phyloP scores from a whole-genome alignment of 2,329 filamentous ascomycete species.

The Fonsecaea nubica region DNA sequence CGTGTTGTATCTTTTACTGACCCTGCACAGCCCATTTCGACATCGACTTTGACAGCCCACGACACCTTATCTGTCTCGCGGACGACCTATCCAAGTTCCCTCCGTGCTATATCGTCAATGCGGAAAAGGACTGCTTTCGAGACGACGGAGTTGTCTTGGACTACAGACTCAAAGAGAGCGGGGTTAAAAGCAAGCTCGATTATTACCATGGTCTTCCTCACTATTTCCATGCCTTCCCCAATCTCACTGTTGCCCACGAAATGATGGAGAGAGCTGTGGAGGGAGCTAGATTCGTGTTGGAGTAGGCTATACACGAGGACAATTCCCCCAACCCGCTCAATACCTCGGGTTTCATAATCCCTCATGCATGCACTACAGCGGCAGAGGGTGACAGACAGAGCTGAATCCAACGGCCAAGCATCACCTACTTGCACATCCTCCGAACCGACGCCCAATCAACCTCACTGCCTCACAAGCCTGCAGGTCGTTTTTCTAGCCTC shows the following conservation, averaged over 20 bases:
- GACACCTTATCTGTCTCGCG: slow-evolving; percentile 31
- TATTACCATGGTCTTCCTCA: slow-evolving; percentile 54
- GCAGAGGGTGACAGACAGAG: background rate
- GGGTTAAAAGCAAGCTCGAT: slow-evolving; percentile 54
- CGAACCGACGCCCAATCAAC: background rate
- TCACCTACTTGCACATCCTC: background rate
- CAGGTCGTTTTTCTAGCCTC: slow-evolving; percentile 15
- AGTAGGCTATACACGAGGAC: slow-evolving; percentile 3
- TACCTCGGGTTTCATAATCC: slow-evolving; percentile 3
- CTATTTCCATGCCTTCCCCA: slow-evolving; percentile 42
- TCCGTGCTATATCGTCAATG: slow-evolving; percentile 34
- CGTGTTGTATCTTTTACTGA: slow-evolving; percentile 7
- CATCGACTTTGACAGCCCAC: slow-evolving; percentile 32
- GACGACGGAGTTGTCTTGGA: slow-evolving; percentile 63
- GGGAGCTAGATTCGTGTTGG: slow-evolving; percentile 33
- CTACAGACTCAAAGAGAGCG: slow-evolving; percentile 52
- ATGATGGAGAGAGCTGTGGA: slow-evolving; percentile 35
- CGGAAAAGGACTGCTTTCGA: slow-evolving; percentile 47
- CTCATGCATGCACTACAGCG: background rate
- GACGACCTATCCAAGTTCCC: slow-evolving; percentile 36
- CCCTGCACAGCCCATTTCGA: slow-evolving; percentile 29
- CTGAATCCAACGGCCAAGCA: background rate
- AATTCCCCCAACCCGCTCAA: background rate
- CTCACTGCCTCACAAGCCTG: background rate
- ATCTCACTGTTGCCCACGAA: slow-evolving; percentile 30